Base-by-base conservation (phyloP, 345 rosid genomes). In the Aegle marmelos region DNA sequence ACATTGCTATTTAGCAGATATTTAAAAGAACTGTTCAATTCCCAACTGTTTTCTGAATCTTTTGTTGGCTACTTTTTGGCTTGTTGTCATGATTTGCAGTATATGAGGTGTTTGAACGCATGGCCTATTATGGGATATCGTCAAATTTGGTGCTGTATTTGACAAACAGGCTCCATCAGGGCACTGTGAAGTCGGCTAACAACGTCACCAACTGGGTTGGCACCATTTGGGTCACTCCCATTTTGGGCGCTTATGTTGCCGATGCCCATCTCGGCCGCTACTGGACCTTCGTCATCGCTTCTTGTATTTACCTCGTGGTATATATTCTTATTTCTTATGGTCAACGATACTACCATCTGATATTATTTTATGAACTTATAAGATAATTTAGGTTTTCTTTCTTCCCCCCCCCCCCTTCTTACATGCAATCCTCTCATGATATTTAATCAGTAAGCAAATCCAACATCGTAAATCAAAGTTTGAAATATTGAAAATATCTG, bases 201-300 rank as follows among this genome's bases (percentile, higher is more conserved):
- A 94, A 94, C 56, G 99, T 96, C 41, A 96, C 99, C 79, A 92
- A 94, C 74, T 96, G 98, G 98, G 97, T 88, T 2, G 99, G 99
- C 58, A 90, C 97, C 48, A 80, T 84, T 54, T 94, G 93, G 94
- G 80, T 94, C 81, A 91, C 95, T 45, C 98, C 99, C 0, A 76
- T 94, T 76, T 75, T 94, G 34, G 98, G 99, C 9, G 99, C 99
- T 5, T 96, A 94, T 41, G 78, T 96, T 0, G 99, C 98, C 0
- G 99, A 94, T 24, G 95, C 98, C 57, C 90, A 86, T 76, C 90
- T 94, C 6, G 99, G 99, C 30, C 99, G 97, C 1, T 96, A 94
- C 60, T 80, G 91, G 91, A 94, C 94, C 61, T 94, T 96, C 68
- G 36, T 91, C 64, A 14, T 86, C 25, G 87, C 95, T 14, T 82